Percentiles rank a stretch among this genome's conserved stretches.
Evolutionary conservation across 176 grass and related monocot genomes (phyloP).

Genomic region (Musa schizocarpa): DNA sequence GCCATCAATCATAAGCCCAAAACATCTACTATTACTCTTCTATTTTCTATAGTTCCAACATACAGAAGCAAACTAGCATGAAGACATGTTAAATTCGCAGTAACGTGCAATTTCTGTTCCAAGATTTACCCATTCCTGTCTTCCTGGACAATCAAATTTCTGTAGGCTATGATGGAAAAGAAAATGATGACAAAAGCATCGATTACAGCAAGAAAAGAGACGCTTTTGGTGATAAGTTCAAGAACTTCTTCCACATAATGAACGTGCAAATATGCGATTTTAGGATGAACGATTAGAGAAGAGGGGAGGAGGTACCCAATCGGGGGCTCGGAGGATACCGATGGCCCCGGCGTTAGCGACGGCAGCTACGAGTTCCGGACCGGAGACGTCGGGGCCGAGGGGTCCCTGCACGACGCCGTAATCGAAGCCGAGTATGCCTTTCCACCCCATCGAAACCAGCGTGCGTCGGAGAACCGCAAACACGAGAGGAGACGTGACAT

Average conservation of each 20-base stretch:
- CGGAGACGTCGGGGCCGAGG: conserved; percentile 90
- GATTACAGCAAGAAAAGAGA: neutral
- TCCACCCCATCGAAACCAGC: conserved; percentile 52
- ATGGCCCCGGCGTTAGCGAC: conserved; percentile 79
- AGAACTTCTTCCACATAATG: neutral
- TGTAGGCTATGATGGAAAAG: too few relatives aligned
- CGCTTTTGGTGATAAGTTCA: neutral
- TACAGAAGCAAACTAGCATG: neutral
- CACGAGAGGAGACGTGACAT: neutral
- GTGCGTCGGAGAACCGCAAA: neutral
- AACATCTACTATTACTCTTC: neutral
- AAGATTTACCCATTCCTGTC: too few relatives aligned
- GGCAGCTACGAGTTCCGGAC: conserved; percentile 79
- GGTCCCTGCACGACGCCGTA: conserved; percentile 87
- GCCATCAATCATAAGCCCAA: neutral
- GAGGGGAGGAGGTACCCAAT: conserved; percentile 40
- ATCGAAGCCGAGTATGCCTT: conserved; percentile 74
- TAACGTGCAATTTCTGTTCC: too few relatives aligned
- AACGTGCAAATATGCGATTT: neutral
- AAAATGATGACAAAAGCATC: too few relatives aligned
- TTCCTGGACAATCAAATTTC: too few relatives aligned
- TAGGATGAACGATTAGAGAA: neutral
- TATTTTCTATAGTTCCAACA: neutral
- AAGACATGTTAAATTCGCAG: too few relatives aligned
- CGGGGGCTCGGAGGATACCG: conserved; percentile 78